These are phyloP conservation scores for Metschnikowia dekortorum DNA, from an alignment of 805 yeast genomes.

Conservation along the genomic window DNA sequence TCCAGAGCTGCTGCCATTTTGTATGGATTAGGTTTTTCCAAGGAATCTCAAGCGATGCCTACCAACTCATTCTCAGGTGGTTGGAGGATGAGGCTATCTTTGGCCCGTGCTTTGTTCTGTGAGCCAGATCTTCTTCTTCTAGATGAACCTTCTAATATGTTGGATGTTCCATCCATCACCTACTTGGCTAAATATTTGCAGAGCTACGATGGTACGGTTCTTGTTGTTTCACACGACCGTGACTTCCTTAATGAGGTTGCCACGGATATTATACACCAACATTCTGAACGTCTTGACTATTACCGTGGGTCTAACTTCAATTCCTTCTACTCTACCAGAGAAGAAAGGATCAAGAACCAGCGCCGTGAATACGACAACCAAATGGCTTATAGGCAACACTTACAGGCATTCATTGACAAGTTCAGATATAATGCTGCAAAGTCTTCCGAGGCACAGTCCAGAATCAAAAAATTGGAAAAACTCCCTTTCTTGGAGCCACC, in stretches of 20 bases:
- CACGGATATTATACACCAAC: conserved; percentile 96
- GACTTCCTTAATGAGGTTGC: conserved; percentile 97
- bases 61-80: conserved; percentile 98
- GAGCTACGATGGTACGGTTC: conserved; percentile 84
- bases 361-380: conserved; percentile 95
- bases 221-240: conserved; percentile 97
- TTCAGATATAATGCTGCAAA: conserved; percentile 97
- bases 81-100: conserved; percentile 99
- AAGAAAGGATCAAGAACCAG: conserved; percentile 91
- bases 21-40: conserved; percentile 89
- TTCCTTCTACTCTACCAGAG: conserved; percentile 86
- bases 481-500: conserved; percentile 91
- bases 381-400: conserved; percentile 90
- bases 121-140: conserved; percentile 88
- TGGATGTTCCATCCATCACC: conserved; percentile 98
- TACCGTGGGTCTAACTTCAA: conserved; percentile 94
- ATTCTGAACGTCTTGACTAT: conserved; percentile 93
- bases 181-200: conserved; percentile 87
- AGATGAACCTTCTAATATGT: conserved; percentile 99
- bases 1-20: conserved; percentile 92
- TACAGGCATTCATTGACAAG: conserved; percentile 93
- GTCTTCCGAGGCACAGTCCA: conserved; percentile 95
- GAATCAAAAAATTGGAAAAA: conserved; percentile 94
- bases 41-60: conserved; percentile 74
- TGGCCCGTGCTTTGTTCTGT: conserved; percentile 96